Percentiles rank a stretch among this genome's conserved stretches.
These are phyloP conservation scores for Phytophthora pinifolia DNA, from an alignment of 352 stramenopile species.

Conservation along the genomic window DNA sequence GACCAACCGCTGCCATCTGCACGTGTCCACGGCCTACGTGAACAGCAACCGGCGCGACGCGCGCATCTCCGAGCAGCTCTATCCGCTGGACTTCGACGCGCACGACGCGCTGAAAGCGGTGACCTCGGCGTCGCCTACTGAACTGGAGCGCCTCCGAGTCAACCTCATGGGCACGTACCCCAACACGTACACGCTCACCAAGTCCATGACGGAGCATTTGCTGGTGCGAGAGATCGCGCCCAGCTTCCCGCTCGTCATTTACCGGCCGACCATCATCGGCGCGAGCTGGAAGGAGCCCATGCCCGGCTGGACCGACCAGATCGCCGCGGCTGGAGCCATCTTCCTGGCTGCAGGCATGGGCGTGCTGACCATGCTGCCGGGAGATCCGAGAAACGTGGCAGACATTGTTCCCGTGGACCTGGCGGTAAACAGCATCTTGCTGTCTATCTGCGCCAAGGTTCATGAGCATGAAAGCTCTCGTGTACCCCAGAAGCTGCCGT, in stretches of 20 bases:
- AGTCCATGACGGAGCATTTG: slow-evolving; percentile 87
- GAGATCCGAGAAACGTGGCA: slow-evolving; percentile 74
- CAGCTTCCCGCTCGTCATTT: slow-evolving; percentile 70
- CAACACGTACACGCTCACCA: slow-evolving; percentile 90
- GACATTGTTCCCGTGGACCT: slow-evolving; percentile 86
- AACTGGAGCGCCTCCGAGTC: slow-evolving; percentile 64
- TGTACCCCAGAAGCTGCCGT: slow-evolving; percentile 10
- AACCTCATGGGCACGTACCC: slow-evolving; percentile 88
- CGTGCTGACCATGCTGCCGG: slow-evolving; percentile 80
- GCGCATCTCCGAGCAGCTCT: slow-evolving; percentile 65
- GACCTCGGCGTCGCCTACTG: slow-evolving; percentile 43
- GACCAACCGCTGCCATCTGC: slow-evolving; percentile 58
- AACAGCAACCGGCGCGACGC: slow-evolving; percentile 78
- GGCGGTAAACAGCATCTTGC: slow-evolving; percentile 74
- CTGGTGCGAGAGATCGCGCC: slow-evolving; percentile 47
- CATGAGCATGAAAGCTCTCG: slow-evolving; percentile 19
- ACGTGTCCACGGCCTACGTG: slow-evolving; percentile 86
- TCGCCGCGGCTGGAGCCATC: slow-evolving; percentile 76
- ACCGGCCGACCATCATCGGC: slow-evolving; percentile 85
- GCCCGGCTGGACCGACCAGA: slow-evolving; percentile 82
- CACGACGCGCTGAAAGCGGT: slow-evolving; percentile 66
- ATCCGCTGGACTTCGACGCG: slow-evolving; percentile 85
- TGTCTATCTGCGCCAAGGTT: slow-evolving; percentile 48
- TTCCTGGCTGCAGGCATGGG: slow-evolving; percentile 78
- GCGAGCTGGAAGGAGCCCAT: slow-evolving; percentile 86